Evolutionary conservation across 1,284 basidiomycete species (phyloP), one percentile per base, ranked within the genome.

Genomic region (Apiotrichum porosum): DNA sequence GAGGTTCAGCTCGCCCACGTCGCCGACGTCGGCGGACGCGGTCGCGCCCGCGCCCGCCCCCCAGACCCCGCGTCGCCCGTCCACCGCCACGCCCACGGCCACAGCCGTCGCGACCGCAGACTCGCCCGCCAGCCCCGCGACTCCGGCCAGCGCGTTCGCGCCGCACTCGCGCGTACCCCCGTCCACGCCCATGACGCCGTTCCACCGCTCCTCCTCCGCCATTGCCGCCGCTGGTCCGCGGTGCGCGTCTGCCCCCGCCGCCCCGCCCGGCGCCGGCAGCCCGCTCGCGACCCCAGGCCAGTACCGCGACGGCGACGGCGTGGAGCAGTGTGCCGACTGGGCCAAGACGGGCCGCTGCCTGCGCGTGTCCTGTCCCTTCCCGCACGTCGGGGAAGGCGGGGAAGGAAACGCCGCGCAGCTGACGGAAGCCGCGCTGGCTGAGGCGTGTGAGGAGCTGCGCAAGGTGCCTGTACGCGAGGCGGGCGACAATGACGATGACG

Each of bases 391-490:
- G 13, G 42, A 49, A 6, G 54, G 44, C 8, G 26, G 26, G 8
- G 48, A 49, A 12, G 31, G 37, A 36, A 47, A 52, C 14, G 41
- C 26, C 14, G 46, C 38, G 37, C 35, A 13, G 13, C 51, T 64
- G 5, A 66, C 59, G 1, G 64, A 61, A 49, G 61, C 51, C 35
- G 35, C 44, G 15, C 37, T 62, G 17, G 46, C 37, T 4, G 35
- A 32, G 10, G 56, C 58, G 15, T 57, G 54, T 35, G 54, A 52
- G 32, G 32, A 44, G 44, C 44, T 57, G 14, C 31, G 46, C 6
- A 39, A 39, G 40, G 37, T 24, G 18, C 44, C 24, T 6, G 26
- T 28, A 12, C 6, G 26, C 26, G 26, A 35, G 9, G n/a, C 14
- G 9, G 19, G 15, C 12, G 31, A 42, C 28, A 47, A 36, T 19